Evolutionary conservation across 345 rosid species (phyloP), one percentile per base, ranked within the genome.

Genomic region (Iberis pinnata): DNA sequence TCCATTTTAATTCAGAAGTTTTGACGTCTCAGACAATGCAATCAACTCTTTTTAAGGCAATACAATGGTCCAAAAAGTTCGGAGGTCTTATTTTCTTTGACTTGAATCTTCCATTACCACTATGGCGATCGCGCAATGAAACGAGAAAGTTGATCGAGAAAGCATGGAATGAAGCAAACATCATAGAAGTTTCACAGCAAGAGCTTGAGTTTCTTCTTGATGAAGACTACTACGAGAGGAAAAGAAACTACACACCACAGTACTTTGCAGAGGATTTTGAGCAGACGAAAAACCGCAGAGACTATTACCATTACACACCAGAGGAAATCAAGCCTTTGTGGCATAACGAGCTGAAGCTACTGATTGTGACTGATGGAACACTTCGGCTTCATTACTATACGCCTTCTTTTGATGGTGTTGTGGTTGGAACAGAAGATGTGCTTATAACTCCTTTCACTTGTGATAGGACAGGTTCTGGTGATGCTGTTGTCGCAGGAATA

Each of bases 381-480:
- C 73, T 80, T 3, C 65, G 87, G 64, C 77, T 87, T 29, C 98
- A 87, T 76, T 90, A 90, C 69, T 87, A 84, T 51, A 26, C 86
- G 10, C 81, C 86, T 12, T 45, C 53, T 0, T 90, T 87, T 54
- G 92, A 90, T 50, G 96, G 98, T 8, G 78, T 60, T 36, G 92
- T 82, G 22, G 70, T 82, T 3, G 98, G 98, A 52, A 80, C 92
- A 0, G 98, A 90, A 61, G 96, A 90, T 75, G 96, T 78, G 62
- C 81, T 84, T 15, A 76, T 87, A 60, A 79, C 95, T 14, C 96
- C 98, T 0, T 78, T 79, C 71, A 87, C 98, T 3, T 87, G 92
- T 58, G 98, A 90, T 73, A 76, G 96, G 32, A 90, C 95, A 29
- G 96, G 98, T 55, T 82, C 98, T 1, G 98, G 98, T 14, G 98